Evolutionary conservation across 2,329 filamentous ascomycete genomes (phyloP), one percentile per base, ranked within the genome.

Genomic region (Fusarium verrucosum): DNA sequence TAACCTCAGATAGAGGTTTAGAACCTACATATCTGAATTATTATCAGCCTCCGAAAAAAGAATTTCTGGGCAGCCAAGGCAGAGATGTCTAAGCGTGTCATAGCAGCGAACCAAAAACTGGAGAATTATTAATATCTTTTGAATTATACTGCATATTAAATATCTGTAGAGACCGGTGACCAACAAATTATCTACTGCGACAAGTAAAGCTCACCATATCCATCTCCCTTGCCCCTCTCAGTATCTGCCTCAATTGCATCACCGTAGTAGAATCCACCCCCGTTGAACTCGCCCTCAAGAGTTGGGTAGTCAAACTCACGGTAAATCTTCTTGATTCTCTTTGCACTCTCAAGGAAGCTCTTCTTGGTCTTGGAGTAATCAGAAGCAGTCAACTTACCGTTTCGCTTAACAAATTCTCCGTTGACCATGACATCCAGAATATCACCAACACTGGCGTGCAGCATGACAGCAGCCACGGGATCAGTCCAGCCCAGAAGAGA

Each of bases 361-460:
- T 71, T 62, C 16, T 67, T 73, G 0, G 76, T 72, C 3, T 64
- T 63, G 0, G 49, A 50, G 38, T 79, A 79, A 5, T 65, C 49
- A 3, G 53, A 22, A 3, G 68, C 73, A 2, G 66, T 71, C 20
- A 83, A 62, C 69, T 72, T 77, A 3, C 80, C 75, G 14, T 81
- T 76, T 8, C 75, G 72, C 74, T 86, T 87, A 3, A 50, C 47
- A 35, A 65, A 62, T 3, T 54, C 26, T 10, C 62, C 62, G 10
- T 81, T 78, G 0, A 86, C 79, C 10, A 84, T 56, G 1, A 86
- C 84, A 46, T 82, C 76, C 50, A 79, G 70, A 22, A 87, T 74
- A 54, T 87, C 83, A 0, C 81, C 83, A 5, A 84, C 79, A 50
- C 78, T 82, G 1, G 83, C 79, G 56, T 87, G 85, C 32, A 87